Percentiles rank a stretch among this genome's conserved stretches.
phyloP scores from a whole-genome alignment of 2,329 filamentous ascomycete genomes.

The Ophiognomonia clavigignenti-juglandacearum region DNA sequence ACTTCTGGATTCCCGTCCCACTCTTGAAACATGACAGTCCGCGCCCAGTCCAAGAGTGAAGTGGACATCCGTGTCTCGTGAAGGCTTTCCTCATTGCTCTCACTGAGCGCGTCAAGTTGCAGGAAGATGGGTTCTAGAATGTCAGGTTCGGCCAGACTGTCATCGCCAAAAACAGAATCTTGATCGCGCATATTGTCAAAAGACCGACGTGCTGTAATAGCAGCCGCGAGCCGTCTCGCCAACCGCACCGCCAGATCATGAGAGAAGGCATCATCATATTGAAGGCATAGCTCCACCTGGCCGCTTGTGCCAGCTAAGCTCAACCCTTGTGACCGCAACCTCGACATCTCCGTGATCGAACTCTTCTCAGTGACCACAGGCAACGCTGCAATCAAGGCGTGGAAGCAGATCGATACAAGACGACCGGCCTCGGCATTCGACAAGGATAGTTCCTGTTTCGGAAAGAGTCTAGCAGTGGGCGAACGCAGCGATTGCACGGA shows the following conservation, averaged over 20 bases:
- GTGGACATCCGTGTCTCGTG: conserved; percentile 55
- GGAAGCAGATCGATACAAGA: conserved; percentile 56
- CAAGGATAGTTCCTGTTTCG: conserved; percentile 30
- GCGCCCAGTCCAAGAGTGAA: conserved; percentile 64
- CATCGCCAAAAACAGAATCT: conserved; percentile 29
- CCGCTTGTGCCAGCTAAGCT: conserved; percentile 42
- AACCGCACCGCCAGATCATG: conserved; percentile 56
- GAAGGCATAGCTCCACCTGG: conserved; percentile 47
- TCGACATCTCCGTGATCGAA: conserved; percentile 55
- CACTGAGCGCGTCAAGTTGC: conserved; percentile 48
- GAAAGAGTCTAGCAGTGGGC: conserved; percentile 32
- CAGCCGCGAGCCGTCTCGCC: conserved; percentile 53
- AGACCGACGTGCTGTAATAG: conserved; percentile 47
- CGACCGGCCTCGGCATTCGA: conserved; percentile 46
- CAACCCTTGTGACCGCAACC: conserved; percentile 50
- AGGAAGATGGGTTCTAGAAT: conserved; percentile 45
- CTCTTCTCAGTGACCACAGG: conserved; percentile 44
- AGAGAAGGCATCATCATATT: conserved; percentile 60
- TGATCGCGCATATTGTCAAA: conserved; percentile 41
- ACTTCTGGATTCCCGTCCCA: conserved; percentile 77
- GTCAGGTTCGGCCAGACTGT: conserved; percentile 29
- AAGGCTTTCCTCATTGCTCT: conserved; percentile 43
- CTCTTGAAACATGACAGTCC: conserved; percentile 68
- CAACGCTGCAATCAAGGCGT: conserved; percentile 55
- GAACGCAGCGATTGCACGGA: conserved; percentile 35